phyloP scores from a whole-genome alignment of 2,329 filamentous ascomycete species.

The Gaeumannomyces tritici region DNA sequence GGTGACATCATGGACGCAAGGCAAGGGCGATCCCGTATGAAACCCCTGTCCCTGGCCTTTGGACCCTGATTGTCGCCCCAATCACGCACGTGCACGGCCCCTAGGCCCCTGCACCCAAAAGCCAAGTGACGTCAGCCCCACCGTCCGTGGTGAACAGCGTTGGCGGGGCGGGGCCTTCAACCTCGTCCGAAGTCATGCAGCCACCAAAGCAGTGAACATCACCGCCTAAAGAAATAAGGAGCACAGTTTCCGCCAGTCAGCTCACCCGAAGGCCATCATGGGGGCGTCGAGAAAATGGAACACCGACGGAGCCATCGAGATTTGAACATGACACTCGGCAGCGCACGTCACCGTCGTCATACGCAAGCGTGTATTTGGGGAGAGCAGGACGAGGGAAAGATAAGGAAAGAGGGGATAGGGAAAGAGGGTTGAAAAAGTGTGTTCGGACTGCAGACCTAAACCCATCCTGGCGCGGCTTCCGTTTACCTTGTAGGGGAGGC shows the following conservation, averaged over 20 bases:
- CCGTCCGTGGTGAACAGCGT: background rate
- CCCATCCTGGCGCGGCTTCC: too few relatives aligned
- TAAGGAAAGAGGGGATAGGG: too few relatives aligned
- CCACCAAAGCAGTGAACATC: background rate
- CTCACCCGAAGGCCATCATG: background rate
- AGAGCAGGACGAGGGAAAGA: background rate
- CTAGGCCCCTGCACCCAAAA: background rate
- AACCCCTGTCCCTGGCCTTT: background rate
- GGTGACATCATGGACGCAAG: background rate
- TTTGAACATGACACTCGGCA: background rate
- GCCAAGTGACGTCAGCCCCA: background rate
- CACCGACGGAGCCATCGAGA: background rate
- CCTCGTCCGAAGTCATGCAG: background rate
- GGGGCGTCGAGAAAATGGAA: background rate
- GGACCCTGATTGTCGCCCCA: background rate
- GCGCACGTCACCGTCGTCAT: background rate
- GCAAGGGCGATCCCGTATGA: background rate
- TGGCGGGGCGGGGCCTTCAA: background rate
- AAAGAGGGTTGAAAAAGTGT: too few relatives aligned
- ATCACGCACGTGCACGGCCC: background rate
- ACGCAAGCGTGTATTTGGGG: background rate
- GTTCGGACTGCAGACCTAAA: too few relatives aligned
- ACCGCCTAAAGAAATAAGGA: background rate
- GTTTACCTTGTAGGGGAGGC: too few relatives aligned
- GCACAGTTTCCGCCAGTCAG: background rate